Conservation (phyloP, 192 early-diverging fungal species). For the Coemansia sp. region DNA sequence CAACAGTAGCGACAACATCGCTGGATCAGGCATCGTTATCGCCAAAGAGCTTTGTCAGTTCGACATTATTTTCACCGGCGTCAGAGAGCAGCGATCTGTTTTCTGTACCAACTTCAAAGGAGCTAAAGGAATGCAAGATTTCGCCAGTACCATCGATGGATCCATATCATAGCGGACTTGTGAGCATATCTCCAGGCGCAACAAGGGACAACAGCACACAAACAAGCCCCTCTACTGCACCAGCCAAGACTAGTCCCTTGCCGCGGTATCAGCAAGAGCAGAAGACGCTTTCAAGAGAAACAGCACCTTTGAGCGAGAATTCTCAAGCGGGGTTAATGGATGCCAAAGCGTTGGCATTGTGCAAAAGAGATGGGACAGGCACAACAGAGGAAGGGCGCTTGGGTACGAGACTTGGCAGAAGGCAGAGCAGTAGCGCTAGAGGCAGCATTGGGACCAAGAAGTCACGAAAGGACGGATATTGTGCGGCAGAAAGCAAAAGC, state of each 20-base stretch:
- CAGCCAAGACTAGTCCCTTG: not conserved
- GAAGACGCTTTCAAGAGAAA: not conserved
- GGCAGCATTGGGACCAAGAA: slow-evolving; percentile 3
- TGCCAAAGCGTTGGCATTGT: not conserved
- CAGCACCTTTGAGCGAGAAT: not conserved
- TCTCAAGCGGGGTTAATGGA: not conserved
- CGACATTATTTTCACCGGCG: not conserved
- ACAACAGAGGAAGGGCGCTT: not conserved
- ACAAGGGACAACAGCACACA: slow-evolving; percentile 36
- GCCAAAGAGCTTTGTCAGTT: not conserved
- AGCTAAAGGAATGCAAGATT: not conserved
- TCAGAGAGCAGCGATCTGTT: not conserved
- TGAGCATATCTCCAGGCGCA: slow-evolving; percentile 21
- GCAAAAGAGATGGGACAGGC: not conserved
- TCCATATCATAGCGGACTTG: slow-evolving; percentile 1
- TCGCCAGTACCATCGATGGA: slow-evolving; percentile 3
- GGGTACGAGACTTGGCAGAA: not conserved
- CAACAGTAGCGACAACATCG: slow-evolving; percentile 4
- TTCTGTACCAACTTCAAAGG: not conserved
- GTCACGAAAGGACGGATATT: slow-evolving; percentile 2
- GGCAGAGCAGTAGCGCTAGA: not conserved
- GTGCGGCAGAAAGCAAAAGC: not conserved
- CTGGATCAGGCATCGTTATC: not conserved
- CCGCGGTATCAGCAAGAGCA: not conserved
- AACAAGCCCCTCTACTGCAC: slow-evolving; percentile 25